Evolutionary conservation across 345 rosid genomes (phyloP), one percentile per base, ranked within the genome.

Genomic region (Durio zibethinus): DNA sequence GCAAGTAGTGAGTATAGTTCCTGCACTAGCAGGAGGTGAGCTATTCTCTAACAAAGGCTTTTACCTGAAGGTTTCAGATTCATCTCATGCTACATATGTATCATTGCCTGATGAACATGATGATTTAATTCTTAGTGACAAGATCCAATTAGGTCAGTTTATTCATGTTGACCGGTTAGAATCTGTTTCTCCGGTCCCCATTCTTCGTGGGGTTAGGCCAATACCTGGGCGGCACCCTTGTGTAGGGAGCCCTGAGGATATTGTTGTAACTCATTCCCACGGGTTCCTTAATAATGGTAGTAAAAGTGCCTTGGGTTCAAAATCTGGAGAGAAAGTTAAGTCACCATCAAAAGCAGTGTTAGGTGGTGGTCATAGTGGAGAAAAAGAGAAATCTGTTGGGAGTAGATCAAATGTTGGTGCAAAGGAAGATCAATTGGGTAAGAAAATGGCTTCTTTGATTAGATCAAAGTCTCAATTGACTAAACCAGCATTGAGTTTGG

Each of bases 21-120:
- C 98, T 5, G 98, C 98, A n/a, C 59, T 96, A 40, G 98, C 99
- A 10, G 99, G 98, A 33, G 94, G 98, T 31, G 99, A 93, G 88
- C 88, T 96, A 1, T 96, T 96, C 76, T 76, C 94, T 2, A 96
- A 92, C 76, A 93, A 96, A 56, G 99, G 99, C 5, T 96, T 96
- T 76, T 96, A 91, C 83, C 89, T 96, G 16, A 96, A 89, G 88
- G 99, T 96, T 76, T 96, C 99, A 40, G 99, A 96, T 90, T 96
- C 99, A 3, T 96, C 97, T 47, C 99, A 93, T 81, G 99, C 99
- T 25, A 93, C 98, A 48, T 96, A 92, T 56, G 97, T 92, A 20
- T 93, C 98, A 77, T 86, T 96, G 35, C 97, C 98, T 76, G 99
- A 96, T 81, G 97, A 96, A 71, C 98, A 96, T 72, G 91, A 90